Percentiles rank a stretch among this genome's conserved stretches.
Evolutionary conservation across 1,139 yeast species (phyloP).

Genomic region (Suhomyces atakaporum): DNA sequence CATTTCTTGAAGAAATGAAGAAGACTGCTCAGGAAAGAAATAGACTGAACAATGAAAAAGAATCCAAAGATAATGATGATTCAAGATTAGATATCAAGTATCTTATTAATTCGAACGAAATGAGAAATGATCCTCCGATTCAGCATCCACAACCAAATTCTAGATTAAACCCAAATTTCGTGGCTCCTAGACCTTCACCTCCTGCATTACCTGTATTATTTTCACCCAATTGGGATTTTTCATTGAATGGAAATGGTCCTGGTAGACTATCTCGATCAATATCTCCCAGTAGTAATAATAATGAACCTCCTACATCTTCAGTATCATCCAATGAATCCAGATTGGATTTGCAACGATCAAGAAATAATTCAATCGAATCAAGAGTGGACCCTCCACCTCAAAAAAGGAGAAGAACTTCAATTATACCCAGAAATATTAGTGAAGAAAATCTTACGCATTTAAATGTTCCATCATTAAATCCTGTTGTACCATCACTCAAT

Average conservation of each 20-base stretch:
- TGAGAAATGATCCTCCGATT: slow-evolving; percentile 3
- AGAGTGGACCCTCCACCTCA: slow-evolving; percentile 6
- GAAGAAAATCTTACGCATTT: slow-evolving; percentile 14
- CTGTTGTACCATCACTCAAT: slow-evolving; percentile 34
- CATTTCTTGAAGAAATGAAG: slow-evolving; percentile 58
- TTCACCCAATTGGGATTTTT: slow-evolving; percentile 20
- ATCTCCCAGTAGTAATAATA: slow-evolving; percentile 23
- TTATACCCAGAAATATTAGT: slow-evolving; percentile 7
- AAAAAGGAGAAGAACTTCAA: slow-evolving; percentile 14
- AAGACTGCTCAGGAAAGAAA: slow-evolving; percentile 59
- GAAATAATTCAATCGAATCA: slow-evolving; percentile 8
- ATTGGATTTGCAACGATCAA: slow-evolving; percentile 7
- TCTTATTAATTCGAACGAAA: slow-evolving; percentile 21
- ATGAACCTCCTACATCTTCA: slow-evolving; percentile 11
- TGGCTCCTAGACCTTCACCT: not conserved
- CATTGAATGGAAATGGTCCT: slow-evolving; percentile 5
- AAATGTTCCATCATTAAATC: slow-evolving; percentile 39
- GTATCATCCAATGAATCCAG: slow-evolving; percentile 11
- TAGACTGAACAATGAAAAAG: slow-evolving; percentile 16
- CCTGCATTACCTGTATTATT: slow-evolving; percentile 10
- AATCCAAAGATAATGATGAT: slow-evolving; percentile 12
- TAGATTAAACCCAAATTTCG: not conserved
- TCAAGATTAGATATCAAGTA: slow-evolving; percentile 22
- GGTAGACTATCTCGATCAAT: slow-evolving; percentile 24
- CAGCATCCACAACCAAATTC: slow-evolving; percentile 6